Evolutionary conservation across 1,139 yeast species (phyloP), one percentile per base, ranked within the genome.

Genomic region (Candida sojae): DNA sequence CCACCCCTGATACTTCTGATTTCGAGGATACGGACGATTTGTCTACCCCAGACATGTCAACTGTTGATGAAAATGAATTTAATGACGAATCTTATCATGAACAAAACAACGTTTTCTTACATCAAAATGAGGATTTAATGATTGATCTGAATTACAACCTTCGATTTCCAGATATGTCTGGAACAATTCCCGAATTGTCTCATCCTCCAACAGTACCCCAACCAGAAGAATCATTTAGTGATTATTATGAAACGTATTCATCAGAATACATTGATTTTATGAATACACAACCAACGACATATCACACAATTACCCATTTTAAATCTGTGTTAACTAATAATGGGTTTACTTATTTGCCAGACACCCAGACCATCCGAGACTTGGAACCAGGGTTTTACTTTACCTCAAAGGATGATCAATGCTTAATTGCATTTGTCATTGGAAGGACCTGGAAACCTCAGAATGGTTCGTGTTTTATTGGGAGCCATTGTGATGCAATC

Each of bases 401-500:
- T 66, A 83, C 88, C 38, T 64, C 70, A 29, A 72, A 88, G 65
- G 80, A 76, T 52, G 86, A 84, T 17, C 73, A 83, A 29, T 69
- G 78, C 39, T 63, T 84, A 41, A 73, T 75, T 35, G 87, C 88
- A 1, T 84, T 84, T 57, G 71, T 75, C 2, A 69, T 83, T 12
- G 88, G 88, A 40, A 64, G 71, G 23, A 62, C 74, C 30, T 84
- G 90, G 90, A 64, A 65, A 3, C 80, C 84, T 0, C 64, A 68
- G 29, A 64, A 69, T 43, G 89, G 90, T 47, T 76, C 80, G 3
- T 86, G 86, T 45, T 73, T 76, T 32, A 75, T 83, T 49, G 88
- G 85, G 0, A 66, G 80, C 33, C 90, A 84, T 59, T 73, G 81
- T 43, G 89, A 84, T 63, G 73, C 87, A 0, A 66, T 84, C 48